These are phyloP conservation scores for Pyrenopolyporus hunteri DNA, from an alignment of 495 filamentous ascomycete species.

Conservation along the genomic window DNA sequence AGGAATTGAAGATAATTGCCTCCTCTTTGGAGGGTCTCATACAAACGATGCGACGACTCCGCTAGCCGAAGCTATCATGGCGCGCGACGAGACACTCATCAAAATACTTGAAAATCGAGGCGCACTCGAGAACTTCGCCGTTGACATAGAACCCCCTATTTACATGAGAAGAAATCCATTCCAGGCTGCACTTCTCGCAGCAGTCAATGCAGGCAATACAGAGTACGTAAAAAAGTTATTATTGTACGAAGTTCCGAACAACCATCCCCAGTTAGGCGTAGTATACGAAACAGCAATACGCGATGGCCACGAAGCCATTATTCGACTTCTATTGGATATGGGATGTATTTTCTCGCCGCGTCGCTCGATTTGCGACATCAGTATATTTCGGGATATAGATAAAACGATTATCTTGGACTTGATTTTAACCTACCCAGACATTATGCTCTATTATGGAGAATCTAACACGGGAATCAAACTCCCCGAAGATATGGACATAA, in stretches of 20 bases:
- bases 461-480: too few relatives aligned
- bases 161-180: not conserved
- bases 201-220: conserved; percentile 1
- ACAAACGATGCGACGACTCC: not conserved
- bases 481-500: too few relatives aligned
- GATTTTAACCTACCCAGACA: too few relatives aligned
- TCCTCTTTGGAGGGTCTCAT: too few relatives aligned
- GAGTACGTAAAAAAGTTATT: conserved; percentile 7
- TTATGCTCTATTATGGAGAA: too few relatives aligned
- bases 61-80: conserved; percentile 19
- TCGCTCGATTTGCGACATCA: too few relatives aligned
- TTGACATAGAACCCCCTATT: not conserved
- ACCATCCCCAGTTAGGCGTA: not conserved
- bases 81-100: not conserved
- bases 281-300: not conserved
- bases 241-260: not conserved
- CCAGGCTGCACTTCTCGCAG: not conserved
- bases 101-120: conserved; percentile 6
- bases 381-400: too few relatives aligned
- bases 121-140: conserved; percentile 1
- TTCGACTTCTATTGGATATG: conserved; percentile 1
- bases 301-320: not conserved
- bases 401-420: too few relatives aligned
- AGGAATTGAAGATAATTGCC: not conserved
- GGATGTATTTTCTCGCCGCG: not conserved